These are phyloP conservation scores for Ophiostoma sp. DNA, from an alignment of 2,329 filamentous ascomycete species.

Conservation along the genomic window DNA sequence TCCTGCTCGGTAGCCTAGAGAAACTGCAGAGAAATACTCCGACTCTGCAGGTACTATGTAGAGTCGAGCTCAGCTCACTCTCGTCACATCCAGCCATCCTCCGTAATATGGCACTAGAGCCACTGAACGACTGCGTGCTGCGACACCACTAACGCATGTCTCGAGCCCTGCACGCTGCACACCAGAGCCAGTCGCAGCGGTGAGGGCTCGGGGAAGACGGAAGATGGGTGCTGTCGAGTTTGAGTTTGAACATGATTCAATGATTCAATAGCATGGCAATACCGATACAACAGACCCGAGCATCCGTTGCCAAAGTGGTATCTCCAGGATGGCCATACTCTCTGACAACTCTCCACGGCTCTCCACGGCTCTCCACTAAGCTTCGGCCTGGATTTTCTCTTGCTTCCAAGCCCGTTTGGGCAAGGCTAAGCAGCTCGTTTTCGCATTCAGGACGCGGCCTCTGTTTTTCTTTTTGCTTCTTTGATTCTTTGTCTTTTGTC, in stretches of 20 bases:
- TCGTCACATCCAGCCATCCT: neutral
- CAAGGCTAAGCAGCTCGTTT: neutral
- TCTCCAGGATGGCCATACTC: too few species aligned
- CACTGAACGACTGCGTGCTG: neutral
- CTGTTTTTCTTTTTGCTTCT: neutral
- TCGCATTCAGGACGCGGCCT: neutral
- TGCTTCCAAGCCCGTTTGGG: neutral
- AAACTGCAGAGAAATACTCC: too few species aligned
- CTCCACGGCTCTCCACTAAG: neutral
- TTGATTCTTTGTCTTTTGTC: neutral
- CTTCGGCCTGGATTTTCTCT: neutral
- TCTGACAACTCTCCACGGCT: neutral
- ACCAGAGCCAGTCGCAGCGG: neutral
- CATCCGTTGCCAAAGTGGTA: neutral
- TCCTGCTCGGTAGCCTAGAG: neutral
- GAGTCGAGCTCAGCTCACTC: neutral
- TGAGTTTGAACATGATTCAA: neutral
- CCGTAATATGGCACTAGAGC: neutral
- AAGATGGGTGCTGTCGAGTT: neutral
- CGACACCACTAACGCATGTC: neutral
- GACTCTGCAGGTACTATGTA: neutral
- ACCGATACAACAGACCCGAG: neutral
- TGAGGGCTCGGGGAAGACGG: neutral
- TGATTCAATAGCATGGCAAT: neutral
- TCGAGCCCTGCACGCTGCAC: slow-evolving; percentile 1